Evolutionary conservation across 495 filamentous ascomycete genomes (phyloP), one percentile per base, ranked within the genome.

Genomic region (Penicillium coffeae): DNA sequence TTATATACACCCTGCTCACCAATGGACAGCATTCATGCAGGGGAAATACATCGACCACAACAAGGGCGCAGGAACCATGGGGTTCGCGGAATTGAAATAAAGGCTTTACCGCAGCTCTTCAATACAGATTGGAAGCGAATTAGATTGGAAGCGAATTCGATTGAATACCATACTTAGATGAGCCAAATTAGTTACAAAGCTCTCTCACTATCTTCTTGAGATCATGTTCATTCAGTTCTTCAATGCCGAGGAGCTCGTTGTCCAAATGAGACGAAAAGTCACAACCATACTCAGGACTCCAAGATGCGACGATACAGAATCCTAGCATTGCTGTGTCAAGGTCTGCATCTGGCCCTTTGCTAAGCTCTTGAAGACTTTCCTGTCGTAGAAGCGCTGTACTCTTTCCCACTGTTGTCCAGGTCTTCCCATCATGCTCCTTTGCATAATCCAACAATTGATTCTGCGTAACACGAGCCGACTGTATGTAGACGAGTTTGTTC

Each of bases 401-500:
- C 18, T 21, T 19, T 21, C 21, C 42, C 14, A 34, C 34, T 3
- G 27, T 34, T 2, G 27, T 45, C 42, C 42, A 45, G 13, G 14
- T 21, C 1, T 19, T 21, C 18, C 18, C 16, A 12, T 27, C 34
- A 12, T 21, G 19, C 10, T 45, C 34, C 14, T 45, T 32, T 30
- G 34, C 10, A 8, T 15, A 34, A 8, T 18, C 20, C 30, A 45
- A 20, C 18, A 54, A 22, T 35, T 54, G 35, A n/a, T 38, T 54
- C 39, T 48, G 51, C 8, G 51, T 54, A 8, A 44, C 19, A 6
- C 42, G 12, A 14, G 39, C 45, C 16, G 36, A 33, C 8, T 54
- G 45, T 15, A 54, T 33, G 25, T 42, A 54, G 3, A 54, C 27
- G 3, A 32, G n/a, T 6, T 45, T 44, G 15, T 54, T 54, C 34